Evolutionary conservation across 768 basidiomycete genomes (phyloP), one percentile per base, ranked within the genome.

Genomic region (Floccularia luteovirens): DNA sequence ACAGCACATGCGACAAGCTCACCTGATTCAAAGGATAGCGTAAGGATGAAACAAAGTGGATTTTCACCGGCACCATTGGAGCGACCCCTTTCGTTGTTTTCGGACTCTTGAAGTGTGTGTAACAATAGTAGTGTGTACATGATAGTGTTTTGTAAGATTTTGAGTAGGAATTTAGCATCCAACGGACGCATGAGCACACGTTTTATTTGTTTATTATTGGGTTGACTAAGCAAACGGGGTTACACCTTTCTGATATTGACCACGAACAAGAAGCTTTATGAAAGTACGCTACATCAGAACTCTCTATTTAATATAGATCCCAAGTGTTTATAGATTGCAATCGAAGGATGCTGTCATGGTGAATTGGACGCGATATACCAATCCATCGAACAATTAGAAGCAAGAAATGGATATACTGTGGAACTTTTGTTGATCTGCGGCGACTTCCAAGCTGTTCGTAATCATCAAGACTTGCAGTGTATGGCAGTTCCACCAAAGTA

Each of bases 311-410:
- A n/a, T n/a, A n/a, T n/a, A n/a, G n/a, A n/a, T n/a, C n/a, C n/a
- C n/a, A n/a, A n/a, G n/a, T n/a, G n/a, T n/a, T n/a, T n/a, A n/a
- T 45, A 91, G 82, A 71, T 97, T 48, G 93, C 92, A 5, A 70
- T 97, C 20, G 80, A 96, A 66, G 93, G 93, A 2, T 98, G 96
- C 67, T 92, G 89, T 50, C 96, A 99, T 57, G 96, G 96, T 24
- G 76, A 82, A 46, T 75, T 96, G n/a, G 85, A 90, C 58, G 72
- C 74, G 7, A 94, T 94, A 39, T 98, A 98, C 63, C 56, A 61
- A 7, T 74, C 82, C 24, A 75, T 97, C 39, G 62, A 59, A 2
- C 50, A 62, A 10, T 74, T 91, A 22, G 86, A 96, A 53, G 46
- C 53, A 1, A 61, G 60, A 44, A 72, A 86, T 49, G 58, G 64